These are phyloP conservation scores for Corrigiola litoralis DNA, from an alignment of 179 eudicot genomes.

Conservation along the genomic window DNA sequence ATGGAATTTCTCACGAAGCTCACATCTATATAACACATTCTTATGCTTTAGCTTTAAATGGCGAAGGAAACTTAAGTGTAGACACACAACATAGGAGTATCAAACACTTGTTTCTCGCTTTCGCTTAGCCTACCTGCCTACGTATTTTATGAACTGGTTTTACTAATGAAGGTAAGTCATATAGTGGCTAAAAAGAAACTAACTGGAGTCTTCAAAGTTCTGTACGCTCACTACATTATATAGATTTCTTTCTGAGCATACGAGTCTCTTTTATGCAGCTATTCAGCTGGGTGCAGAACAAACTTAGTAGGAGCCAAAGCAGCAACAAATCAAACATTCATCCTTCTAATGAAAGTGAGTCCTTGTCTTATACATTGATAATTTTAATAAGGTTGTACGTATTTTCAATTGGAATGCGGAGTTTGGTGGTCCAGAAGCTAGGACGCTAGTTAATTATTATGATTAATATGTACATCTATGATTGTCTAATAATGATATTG, in stretches of 20 bases:
- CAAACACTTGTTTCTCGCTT: too few species aligned
- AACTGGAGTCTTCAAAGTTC: too few species aligned
- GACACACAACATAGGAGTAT: too few species aligned
- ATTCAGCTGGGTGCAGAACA: constrained; percentile 72
- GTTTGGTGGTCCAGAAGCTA: not conserved
- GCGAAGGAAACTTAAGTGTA: constrained; percentile 13
- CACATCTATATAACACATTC: constrained; percentile 34
- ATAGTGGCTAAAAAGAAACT: too few species aligned
- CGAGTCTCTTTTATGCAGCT: constrained; percentile 33
- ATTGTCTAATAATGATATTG: not conserved
- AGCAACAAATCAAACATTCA: constrained; percentile 20
- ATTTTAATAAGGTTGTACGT: not conserved
- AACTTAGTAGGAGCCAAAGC: constrained; percentile 45
- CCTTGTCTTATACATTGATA: not conserved
- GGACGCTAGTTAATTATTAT: not conserved
- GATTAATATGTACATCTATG: not conserved
- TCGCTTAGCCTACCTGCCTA: too few species aligned
- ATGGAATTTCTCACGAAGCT: constrained; percentile 20
- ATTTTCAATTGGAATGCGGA: not conserved
- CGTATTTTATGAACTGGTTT: too few species aligned
- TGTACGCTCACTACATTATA: too few species aligned
- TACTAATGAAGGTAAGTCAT: constrained; percentile 49
- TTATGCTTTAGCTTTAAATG: constrained; percentile 12
- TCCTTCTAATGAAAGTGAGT: constrained; percentile 32
- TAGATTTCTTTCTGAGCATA: too few species aligned